Conservation (phyloP, 768 basidiomycete species). For the Amanita rubescens region DNA sequence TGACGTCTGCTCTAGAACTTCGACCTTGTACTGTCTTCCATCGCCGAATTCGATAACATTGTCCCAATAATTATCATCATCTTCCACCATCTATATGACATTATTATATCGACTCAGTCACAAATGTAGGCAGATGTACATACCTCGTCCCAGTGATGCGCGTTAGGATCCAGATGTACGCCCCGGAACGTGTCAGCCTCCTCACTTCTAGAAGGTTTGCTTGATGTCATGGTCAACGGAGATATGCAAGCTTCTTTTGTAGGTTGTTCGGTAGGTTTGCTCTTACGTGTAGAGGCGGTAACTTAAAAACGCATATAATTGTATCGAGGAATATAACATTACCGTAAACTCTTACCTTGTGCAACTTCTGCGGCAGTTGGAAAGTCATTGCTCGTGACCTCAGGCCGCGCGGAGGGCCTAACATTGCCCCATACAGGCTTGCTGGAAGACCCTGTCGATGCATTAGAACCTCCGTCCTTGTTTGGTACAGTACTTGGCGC, state of each 20-base stretch:
- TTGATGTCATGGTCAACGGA: conserved; percentile 38
- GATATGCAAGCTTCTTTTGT: conserved; percentile 44
- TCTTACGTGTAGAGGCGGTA: conserved; percentile 25
- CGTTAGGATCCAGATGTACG: conserved; percentile 87
- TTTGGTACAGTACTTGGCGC: conserved; percentile 25
- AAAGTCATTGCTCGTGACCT: conserved; percentile 62
- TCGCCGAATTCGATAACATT: conserved; percentile 95
- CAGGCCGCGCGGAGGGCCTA: conserved; percentile 34
- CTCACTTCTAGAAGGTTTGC: conserved; percentile 63
- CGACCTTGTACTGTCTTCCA: conserved; percentile 84
- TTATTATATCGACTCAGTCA: conserved; percentile 1
- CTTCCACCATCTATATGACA: conserved; percentile 70
- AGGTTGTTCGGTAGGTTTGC: conserved; percentile 32
- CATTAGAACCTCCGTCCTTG: conserved; percentile 5
- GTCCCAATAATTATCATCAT: conserved; percentile 84
- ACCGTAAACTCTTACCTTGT: conserved; percentile 53
- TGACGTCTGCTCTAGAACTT: conserved; percentile 32
- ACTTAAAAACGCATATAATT: conserved; percentile 15
- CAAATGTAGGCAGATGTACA: conserved; percentile 20
- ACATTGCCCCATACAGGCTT: conserved; percentile 74
- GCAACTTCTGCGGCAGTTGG: conserved; percentile 97
- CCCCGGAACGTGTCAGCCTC: conserved; percentile 94
- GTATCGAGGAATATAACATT: neutral
- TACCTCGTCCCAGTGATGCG: conserved; percentile 98
- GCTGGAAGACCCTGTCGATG: conserved; percentile 7